phyloP scores from a whole-genome alignment of 1,139 yeast genomes.

The Petasospora rhodanensis region DNA sequence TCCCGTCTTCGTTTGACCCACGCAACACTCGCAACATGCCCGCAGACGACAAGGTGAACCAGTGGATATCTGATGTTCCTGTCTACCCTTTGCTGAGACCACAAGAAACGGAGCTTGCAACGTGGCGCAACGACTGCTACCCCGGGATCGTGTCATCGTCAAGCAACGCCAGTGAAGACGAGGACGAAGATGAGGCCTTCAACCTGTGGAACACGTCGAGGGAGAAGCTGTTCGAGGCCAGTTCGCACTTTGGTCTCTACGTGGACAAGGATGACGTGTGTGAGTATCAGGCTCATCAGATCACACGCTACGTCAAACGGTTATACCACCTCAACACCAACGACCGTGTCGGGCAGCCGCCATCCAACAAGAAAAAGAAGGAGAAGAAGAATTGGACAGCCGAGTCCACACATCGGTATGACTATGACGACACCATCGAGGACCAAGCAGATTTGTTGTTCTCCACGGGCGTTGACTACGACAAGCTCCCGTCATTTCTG shows the following conservation, averaged over 20 bases:
- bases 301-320: slow-evolving; percentile 42
- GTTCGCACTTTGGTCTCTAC: slow-evolving; percentile 13
- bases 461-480: too few species aligned
- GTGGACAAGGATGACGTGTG: slow-evolving; percentile 36
- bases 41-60: slow-evolving; percentile 53
- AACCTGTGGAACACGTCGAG: slow-evolving; percentile 1
- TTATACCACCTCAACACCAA: slow-evolving; percentile 38
- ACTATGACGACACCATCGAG: too few species aligned
- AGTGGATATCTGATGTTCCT: slow-evolving; percentile 60
- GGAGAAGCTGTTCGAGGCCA: background rate
- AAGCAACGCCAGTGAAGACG: slow-evolving; percentile 46
- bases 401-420: too few species aligned
- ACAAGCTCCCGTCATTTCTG: too few species aligned
- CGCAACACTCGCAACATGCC: slow-evolving; percentile 56
- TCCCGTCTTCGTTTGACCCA: slow-evolving; percentile 51
- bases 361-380: background rate
- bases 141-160: slow-evolving; percentile 26
- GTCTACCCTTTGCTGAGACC: slow-evolving; percentile 27
- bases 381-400: too few species aligned
- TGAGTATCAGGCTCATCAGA: slow-evolving; percentile 48
- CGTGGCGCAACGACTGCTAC: background rate
- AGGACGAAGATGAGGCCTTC: slow-evolving; percentile 28
- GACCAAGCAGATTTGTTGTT: too few species aligned
- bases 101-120: too few species aligned
- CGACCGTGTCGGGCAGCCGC: slow-evolving; percentile 17